phyloP scores from a whole-genome alignment of 1,284 basidiomycete genomes.

The Puccinia novopanici region DNA sequence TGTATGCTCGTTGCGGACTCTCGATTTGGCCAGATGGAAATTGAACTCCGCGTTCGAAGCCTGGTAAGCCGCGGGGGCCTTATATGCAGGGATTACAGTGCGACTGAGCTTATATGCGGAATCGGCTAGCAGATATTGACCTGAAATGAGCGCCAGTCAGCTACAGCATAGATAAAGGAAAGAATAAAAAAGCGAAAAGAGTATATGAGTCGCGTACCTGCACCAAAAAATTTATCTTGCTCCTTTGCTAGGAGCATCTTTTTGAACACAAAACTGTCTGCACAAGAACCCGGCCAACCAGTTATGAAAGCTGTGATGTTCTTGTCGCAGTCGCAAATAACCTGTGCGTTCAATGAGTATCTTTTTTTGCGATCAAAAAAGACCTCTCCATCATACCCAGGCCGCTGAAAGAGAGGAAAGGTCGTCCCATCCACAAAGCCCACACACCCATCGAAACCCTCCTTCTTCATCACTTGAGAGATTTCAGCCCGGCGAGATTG shows the following conservation, averaged over 20 bases:
- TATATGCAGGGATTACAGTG: background rate
- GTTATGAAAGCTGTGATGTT: constrained; percentile 9
- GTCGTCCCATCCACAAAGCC: too few species aligned
- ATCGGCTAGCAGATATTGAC: constrained; percentile 19
- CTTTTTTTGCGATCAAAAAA: background rate
- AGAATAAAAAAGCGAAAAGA: background rate
- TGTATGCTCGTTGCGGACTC: too few species aligned
- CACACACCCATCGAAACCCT: too few species aligned
- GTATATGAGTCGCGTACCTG: background rate
- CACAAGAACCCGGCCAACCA: constrained; percentile 22
- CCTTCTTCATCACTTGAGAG: too few species aligned
- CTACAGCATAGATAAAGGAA: background rate
- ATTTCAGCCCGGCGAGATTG: background rate
- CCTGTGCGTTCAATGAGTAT: background rate
- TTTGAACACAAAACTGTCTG: constrained; percentile 16
- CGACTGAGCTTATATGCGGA: background rate
- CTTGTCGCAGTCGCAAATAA: constrained; percentile 31
- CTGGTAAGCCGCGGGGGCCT: background rate
- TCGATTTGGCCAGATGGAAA: too few species aligned
- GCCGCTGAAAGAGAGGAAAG: background rate
- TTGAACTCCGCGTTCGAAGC: background rate
- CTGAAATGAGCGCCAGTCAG: background rate
- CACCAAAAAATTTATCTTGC: background rate
- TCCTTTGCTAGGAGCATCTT: background rate
- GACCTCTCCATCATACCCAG: background rate